Percentiles rank a stretch among this genome's conserved stretches.
Evolutionary conservation across 176 grass and related monocot species (phyloP).

Genomic region (Aegilops tauschii): DNA sequence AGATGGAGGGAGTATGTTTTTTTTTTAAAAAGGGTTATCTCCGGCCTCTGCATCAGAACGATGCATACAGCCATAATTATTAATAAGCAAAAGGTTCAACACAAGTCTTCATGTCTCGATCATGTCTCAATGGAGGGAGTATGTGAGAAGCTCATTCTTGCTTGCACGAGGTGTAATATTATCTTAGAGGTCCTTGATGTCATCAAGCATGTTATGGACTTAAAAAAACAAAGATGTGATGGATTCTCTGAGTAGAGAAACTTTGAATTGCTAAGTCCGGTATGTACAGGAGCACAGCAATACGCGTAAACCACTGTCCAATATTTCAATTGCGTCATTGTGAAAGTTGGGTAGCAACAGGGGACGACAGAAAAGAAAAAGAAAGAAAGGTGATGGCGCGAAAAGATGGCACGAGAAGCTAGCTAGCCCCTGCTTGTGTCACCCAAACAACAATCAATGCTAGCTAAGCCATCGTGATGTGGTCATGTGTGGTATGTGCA

Average conservation of each 20-base stretch:
- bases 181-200: neutral
- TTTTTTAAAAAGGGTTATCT: too few relatives aligned
- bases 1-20: too few relatives aligned
- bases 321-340: neutral
- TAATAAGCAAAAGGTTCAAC: too few relatives aligned
- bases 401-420: neutral
- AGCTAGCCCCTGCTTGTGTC: neutral
- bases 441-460: neutral
- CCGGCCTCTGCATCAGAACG: too few relatives aligned
- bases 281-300: neutral
- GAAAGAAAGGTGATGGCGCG: neutral
- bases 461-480: neutral
- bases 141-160: too few relatives aligned
- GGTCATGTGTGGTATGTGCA: neutral
- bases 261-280: neutral
- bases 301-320: too few relatives aligned
- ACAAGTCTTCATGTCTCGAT: too few relatives aligned
- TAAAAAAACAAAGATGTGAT: neutral
- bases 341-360: neutral
- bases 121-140: too few relatives aligned
- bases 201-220: too few relatives aligned
- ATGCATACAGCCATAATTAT: too few relatives aligned
- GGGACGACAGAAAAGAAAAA: neutral
- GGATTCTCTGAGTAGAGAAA: neutral
- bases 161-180: too few relatives aligned